phyloP scores from a whole-genome alignment of 192 early-diverging fungal genomes.

The Entophlyctis helioformis region DNA sequence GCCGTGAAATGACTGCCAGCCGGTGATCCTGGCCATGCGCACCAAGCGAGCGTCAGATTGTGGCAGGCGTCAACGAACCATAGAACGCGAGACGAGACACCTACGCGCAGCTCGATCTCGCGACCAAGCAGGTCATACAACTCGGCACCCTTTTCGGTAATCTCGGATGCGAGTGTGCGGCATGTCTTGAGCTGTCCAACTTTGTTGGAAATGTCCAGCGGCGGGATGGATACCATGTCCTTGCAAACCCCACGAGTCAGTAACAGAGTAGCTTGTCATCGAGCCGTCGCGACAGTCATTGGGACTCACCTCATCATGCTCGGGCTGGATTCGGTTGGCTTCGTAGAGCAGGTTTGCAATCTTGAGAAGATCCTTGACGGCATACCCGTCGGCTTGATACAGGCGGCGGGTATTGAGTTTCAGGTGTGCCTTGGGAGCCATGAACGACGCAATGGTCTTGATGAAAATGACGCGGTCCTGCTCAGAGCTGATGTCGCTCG shows the following conservation, averaged over 20 bases:
- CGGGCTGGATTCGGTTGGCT: constrained; percentile 10
- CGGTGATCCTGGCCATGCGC: constrained; percentile 18
- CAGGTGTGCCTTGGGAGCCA: constrained; percentile 40
- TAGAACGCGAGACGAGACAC: too few relatives aligned
- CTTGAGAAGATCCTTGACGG: constrained; percentile 38
- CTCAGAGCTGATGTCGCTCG: constrained; percentile 32
- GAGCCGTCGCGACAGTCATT: not conserved
- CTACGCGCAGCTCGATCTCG: constrained; percentile 26
- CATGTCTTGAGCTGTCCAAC: constrained; percentile 27
- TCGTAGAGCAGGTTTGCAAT: constrained; percentile 27
- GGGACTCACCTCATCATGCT: constrained; percentile 20
- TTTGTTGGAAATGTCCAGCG: constrained; percentile 29
- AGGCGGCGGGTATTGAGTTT: constrained; percentile 36
- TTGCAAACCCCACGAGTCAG: not conserved
- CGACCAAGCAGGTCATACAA: constrained; percentile 31
- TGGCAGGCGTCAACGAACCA: too few relatives aligned
- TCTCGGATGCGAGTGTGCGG: constrained; percentile 25
- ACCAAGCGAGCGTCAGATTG: too few relatives aligned
- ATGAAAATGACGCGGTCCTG: constrained; percentile 36
- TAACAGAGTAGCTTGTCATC: not conserved
- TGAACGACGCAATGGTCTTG: constrained; percentile 29
- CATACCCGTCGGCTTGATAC: constrained; percentile 39
- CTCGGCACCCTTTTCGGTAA: constrained; percentile 31
- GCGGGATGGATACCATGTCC: constrained; percentile 10
- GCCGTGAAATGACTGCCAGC: constrained; percentile 24